Percentiles rank a stretch among this genome's conserved stretches.
Evolutionary conservation across 2,329 filamentous ascomycete genomes (phyloP).

Genomic region (Colletotrichum sp.): DNA sequence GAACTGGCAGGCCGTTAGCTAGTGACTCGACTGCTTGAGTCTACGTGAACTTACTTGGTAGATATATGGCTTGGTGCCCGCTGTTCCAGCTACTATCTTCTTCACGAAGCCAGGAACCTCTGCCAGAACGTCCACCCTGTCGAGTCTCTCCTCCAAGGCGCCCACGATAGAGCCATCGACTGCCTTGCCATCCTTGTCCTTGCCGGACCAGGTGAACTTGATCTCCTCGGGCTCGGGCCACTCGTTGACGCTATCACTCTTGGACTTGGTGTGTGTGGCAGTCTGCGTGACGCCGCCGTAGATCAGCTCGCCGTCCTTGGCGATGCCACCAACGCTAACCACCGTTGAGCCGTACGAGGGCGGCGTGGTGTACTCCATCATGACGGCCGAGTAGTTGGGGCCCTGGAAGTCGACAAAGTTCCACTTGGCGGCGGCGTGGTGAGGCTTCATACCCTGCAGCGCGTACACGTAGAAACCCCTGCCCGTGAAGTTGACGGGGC

Average conservation of each 20-base stretch:
- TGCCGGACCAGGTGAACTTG: constrained; percentile 80
- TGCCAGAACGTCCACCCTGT: constrained; percentile 94
- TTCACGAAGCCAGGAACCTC: constrained; percentile 97
- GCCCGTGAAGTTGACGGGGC: constrained; percentile 82
- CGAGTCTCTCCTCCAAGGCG: constrained; percentile 70
- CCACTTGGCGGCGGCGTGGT: constrained; percentile 91
- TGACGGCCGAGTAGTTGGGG: constrained; percentile 80
- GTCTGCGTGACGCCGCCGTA: constrained; percentile 70
- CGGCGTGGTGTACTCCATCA: constrained; percentile 97
- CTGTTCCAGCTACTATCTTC: constrained; percentile 85
- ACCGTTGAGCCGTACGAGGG: constrained; percentile 87
- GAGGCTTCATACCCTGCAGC: constrained; percentile 98
- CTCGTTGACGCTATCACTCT: constrained; percentile 76
- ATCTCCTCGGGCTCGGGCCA: constrained; percentile 87
- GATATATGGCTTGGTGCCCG: constrained; percentile 95
- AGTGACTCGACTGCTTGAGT: background rate
- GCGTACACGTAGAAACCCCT: constrained; percentile 82
- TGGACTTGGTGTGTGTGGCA: constrained; percentile 71
- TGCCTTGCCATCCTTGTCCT: constrained; percentile 75
- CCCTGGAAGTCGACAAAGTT: constrained; percentile 94
- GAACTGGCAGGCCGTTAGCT: constrained; percentile 60
- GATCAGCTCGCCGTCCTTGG: constrained; percentile 81
- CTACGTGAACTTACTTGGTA: constrained; percentile 73
- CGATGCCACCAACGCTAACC: constrained; percentile 83
- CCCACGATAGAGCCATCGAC: constrained; percentile 75